A percentile compares a stretch with the other conserved stretches of the same genome.
These are phyloP conservation scores for Aeminium ludgeri DNA, from an alignment of 495 filamentous ascomycete genomes.

Conservation along the genomic window DNA sequence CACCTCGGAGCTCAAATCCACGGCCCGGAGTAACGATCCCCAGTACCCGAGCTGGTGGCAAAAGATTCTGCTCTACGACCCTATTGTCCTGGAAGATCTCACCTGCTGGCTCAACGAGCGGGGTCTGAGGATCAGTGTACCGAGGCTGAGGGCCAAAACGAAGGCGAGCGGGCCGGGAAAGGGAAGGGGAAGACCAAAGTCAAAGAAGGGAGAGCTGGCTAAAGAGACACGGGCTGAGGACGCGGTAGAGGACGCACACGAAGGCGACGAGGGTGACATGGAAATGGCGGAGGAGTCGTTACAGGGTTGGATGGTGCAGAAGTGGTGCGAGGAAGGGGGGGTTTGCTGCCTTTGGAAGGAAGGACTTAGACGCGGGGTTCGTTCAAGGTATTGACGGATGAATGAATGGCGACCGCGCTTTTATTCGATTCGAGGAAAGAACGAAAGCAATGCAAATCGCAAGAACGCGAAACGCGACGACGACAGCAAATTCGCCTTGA, in stretches of 20 bases:
- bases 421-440: too few relatives aligned
- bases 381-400: constrained; percentile 4
- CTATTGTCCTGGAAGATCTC: constrained; percentile 76
- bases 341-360: constrained; percentile 21
- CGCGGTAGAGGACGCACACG: not conserved
- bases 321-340: constrained; percentile 62
- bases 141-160: not conserved
- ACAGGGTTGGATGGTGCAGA: constrained; percentile 41
- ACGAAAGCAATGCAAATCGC: too few relatives aligned
- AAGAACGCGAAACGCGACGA: too few relatives aligned
- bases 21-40: constrained; percentile 33
- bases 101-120: constrained; percentile 66
- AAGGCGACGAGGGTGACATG: not conserved
- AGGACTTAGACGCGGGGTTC: constrained; percentile 11
- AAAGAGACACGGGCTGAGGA: not conserved
- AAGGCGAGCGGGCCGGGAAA: not conserved
- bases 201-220: constrained; percentile 9
- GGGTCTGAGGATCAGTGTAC: constrained; percentile 30
- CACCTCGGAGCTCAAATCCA: constrained; percentile 42
- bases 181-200: constrained; percentile 7
- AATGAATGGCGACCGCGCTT: too few relatives aligned
- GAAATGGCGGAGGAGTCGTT: constrained; percentile 53
- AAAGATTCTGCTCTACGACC: constrained; percentile 88
- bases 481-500: too few relatives aligned
- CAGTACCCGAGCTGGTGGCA: constrained; percentile 56